Conservation (phyloP, 768 basidiomycete species). For the Amyloporia xantha region DNA sequence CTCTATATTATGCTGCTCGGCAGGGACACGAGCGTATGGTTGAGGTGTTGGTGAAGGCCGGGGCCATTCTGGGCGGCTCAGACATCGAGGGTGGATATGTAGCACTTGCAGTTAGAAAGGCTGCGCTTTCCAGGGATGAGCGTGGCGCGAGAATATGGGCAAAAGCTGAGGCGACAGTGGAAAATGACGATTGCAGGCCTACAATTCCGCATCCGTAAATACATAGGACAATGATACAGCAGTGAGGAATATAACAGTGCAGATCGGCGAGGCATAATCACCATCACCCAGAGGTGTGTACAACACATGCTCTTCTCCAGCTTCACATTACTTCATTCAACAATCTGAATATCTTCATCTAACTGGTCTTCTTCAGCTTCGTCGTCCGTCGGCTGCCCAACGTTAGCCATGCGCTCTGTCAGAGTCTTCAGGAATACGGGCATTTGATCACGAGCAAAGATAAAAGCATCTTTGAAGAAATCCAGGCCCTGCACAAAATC, state of each 20-base stretch:
- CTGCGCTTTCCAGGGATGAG: constrained; percentile 35
- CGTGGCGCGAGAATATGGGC: constrained; percentile 45
- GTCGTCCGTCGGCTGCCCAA: constrained; percentile 25
- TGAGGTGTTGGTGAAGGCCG: constrained; percentile 59
- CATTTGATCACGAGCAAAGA: constrained; percentile 62
- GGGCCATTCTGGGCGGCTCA: constrained; percentile 64
- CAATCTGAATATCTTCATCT: constrained; percentile 13
- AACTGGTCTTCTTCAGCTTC: constrained; percentile 13
- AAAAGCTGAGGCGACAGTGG: constrained; percentile 37
- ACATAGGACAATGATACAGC: neutral
- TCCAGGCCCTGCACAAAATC: constrained; percentile 54
- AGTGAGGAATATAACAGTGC: neutral
- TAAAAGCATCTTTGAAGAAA: constrained; percentile 59
- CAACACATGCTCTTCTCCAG: neutral
- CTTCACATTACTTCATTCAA: neutral
- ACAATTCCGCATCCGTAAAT: neutral
- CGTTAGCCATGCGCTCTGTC: constrained; percentile 40
- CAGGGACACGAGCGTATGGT: constrained; percentile 60
- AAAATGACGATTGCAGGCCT: neutral
- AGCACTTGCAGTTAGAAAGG: constrained; percentile 36
- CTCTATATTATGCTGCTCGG: constrained; percentile 79
- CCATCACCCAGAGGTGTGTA: neutral
- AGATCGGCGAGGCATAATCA: too few relatives aligned
- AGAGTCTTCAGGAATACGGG: constrained; percentile 61
- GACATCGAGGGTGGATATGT: constrained; percentile 58